Evolutionary conservation across 2,329 filamentous ascomycete genomes (phyloP).

Genomic region (Ophiostoma sp.): DNA sequence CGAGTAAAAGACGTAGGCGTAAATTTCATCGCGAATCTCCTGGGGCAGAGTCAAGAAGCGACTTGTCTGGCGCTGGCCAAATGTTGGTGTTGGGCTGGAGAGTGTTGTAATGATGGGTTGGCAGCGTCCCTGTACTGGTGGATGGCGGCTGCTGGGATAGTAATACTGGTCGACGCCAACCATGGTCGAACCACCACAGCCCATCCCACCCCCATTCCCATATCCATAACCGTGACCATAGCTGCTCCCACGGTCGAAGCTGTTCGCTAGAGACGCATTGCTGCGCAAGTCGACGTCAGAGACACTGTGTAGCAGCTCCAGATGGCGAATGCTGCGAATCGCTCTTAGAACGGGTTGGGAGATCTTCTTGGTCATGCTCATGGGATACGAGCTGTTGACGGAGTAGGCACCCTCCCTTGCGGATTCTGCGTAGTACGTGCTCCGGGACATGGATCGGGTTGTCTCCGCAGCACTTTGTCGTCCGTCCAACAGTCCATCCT

Average conservation of each 20-base stretch:
- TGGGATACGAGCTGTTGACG: neutral
- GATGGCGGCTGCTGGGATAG: neutral
- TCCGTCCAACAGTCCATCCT: neutral
- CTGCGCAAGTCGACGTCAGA: slow-evolving; percentile 3
- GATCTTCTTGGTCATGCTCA: slow-evolving; percentile 18
- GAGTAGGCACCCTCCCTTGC: neutral
- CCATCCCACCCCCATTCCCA: neutral
- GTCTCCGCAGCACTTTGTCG: neutral
- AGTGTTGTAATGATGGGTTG: neutral
- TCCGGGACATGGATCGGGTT: neutral
- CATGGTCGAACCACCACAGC: neutral
- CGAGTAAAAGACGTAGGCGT: slow-evolving; percentile 28
- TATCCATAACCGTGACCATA: neutral
- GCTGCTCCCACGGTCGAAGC: neutral
- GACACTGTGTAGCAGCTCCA: slow-evolving; percentile 13
- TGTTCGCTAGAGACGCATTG: neutral
- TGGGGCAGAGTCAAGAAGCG: slow-evolving; percentile 28
- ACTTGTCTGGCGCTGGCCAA: slow-evolving; percentile 20
- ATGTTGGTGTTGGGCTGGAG: neutral
- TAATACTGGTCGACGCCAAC: neutral
- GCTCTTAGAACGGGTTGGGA: slow-evolving; percentile 23
- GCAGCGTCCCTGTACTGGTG: neutral
- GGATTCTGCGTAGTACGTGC: neutral
- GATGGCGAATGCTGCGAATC: slow-evolving; percentile 20
- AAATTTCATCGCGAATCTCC: slow-evolving; percentile 31